phyloP scores from a whole-genome alignment of 2,329 filamentous ascomycete species.

The Xylaria sp. region DNA sequence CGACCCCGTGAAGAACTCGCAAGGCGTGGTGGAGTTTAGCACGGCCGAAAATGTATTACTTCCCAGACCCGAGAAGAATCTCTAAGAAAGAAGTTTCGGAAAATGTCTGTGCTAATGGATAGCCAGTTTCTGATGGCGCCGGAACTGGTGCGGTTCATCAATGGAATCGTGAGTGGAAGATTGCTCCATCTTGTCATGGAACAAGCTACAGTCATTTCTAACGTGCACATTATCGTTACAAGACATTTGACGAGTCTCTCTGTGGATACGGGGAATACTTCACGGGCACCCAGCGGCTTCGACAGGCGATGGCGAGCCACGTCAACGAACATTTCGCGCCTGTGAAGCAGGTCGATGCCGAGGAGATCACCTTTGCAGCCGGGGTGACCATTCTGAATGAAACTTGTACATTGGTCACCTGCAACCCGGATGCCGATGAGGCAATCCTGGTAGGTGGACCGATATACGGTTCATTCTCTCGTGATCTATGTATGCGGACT shows the following conservation, averaged over 20 bases:
- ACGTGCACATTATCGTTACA: conserved; percentile 14
- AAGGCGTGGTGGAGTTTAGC: conserved; percentile 28
- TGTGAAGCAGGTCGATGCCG: conserved; percentile 25
- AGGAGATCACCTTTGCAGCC: conserved; percentile 35
- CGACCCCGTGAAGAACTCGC: conserved; percentile 27
- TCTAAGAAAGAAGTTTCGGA: not conserved
- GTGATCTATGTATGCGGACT: conserved; percentile 33
- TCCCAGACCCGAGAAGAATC: not conserved
- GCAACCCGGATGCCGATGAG: conserved; percentile 26
- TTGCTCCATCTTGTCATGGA: not conserved
- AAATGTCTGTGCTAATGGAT: not conserved
- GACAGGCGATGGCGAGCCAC: conserved; percentile 33
- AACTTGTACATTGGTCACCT: conserved; percentile 32
- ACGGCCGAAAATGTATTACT: conserved; percentile 31
- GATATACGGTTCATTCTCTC: conserved; percentile 32
- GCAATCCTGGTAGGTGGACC: conserved; percentile 30
- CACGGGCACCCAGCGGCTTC: conserved; percentile 31
- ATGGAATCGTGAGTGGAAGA: conserved; percentile 1
- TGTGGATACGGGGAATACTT: conserved; percentile 34
- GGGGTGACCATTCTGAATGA: conserved; percentile 35
- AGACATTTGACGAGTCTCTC: conserved; percentile 26
- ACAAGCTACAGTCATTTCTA: conserved; percentile 8
- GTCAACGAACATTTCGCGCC: conserved; percentile 34
- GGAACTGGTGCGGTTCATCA: not conserved
- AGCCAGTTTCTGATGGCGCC: not conserved